Evolutionary conservation across 371 early-diverging fungal genomes (phyloP), one percentile per base, ranked within the genome.

Genomic region (Rhizopus sp.): DNA sequence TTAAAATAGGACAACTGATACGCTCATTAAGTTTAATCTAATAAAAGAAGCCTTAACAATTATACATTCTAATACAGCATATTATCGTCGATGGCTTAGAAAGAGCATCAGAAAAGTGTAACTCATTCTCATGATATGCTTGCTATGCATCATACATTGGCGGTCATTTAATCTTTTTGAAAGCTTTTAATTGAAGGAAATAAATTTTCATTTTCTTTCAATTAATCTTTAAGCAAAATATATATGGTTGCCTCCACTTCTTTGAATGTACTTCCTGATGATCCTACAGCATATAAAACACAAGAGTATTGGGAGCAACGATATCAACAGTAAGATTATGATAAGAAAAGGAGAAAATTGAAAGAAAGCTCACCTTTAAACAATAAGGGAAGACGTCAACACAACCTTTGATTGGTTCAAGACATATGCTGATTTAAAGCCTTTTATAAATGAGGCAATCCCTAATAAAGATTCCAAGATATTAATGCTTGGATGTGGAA

Each of bases 351-450:
- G 23, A 23, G 23, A 23, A 23, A 23, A 23, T 23, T 12, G 29
- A 38, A 15, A 6, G 4, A 32, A 34, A 40, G 30, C 17, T 41
- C 10, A 15, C 6, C 9, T 33, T 17, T 32, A 31, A 45, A 35
- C 32, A 33, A 12, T 57, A 62, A 83, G 84, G 53, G 82, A 86
- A 50, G 62, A 73, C 45, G 48, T 77, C 4, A 75, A 75, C n/a
- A 75, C 74, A 17, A 81, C 84, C 4, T 92, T 90, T 69, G 93
- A 92, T 81, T 93, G 93, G 93, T 93, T 91, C 78, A 92, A 92
- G 71, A 88, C 87, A 15, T 92, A 88, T 66, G 77, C 72, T 30
- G 93, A 90, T 16, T 64, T 93, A 44, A 78, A 85, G 64, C 84
- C 84, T 16, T 62, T 88, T 29, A 57, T 92, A 29, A 72, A 72